phyloP scores from a whole-genome alignment of 2,329 filamentous ascomycete genomes.

The Alternaria gaisen region DNA sequence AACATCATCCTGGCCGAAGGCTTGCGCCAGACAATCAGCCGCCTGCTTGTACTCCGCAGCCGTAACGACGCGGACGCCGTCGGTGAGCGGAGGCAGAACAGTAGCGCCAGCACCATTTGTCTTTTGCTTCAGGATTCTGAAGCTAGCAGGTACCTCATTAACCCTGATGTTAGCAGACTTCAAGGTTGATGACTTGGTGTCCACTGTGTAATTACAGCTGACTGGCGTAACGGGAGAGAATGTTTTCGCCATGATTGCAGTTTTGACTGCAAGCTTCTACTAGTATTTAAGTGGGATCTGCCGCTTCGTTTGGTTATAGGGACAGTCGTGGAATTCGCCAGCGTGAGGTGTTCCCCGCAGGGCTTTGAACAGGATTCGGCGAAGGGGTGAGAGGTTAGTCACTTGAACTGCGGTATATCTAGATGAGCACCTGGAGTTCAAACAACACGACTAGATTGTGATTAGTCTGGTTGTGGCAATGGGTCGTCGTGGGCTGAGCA shows the following conservation, averaged over 20 bases:
- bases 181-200: constrained; percentile 51
- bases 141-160: constrained; percentile 43
- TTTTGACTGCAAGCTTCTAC: constrained; percentile 50
- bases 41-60: constrained; percentile 76
- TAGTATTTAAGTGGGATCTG: constrained; percentile 58
- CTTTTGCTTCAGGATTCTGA: constrained; percentile 43
- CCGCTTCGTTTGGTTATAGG: constrained; percentile 57
- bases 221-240: constrained; percentile 42
- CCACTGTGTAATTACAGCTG: constrained; percentile 40
- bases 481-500: constrained; percentile 35
- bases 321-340: constrained; percentile 50
- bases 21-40: constrained; percentile 75
- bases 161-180: constrained; percentile 43
- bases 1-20: constrained; percentile 79
- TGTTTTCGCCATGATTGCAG: constrained; percentile 58
- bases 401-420: constrained; percentile 44
- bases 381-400: constrained; percentile 29
- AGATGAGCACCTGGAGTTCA: constrained; percentile 41
- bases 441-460: constrained; percentile 44
- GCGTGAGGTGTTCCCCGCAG: constrained; percentile 48
- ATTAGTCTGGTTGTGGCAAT: constrained; percentile 46
- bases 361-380: constrained; percentile 29
- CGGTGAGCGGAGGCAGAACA: constrained; percentile 40
- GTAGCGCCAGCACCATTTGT: constrained; percentile 13
- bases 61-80: constrained; percentile 69